Evolutionary conservation across 768 basidiomycete species (phyloP).

Genomic region (Pulveroboletus sp.): DNA sequence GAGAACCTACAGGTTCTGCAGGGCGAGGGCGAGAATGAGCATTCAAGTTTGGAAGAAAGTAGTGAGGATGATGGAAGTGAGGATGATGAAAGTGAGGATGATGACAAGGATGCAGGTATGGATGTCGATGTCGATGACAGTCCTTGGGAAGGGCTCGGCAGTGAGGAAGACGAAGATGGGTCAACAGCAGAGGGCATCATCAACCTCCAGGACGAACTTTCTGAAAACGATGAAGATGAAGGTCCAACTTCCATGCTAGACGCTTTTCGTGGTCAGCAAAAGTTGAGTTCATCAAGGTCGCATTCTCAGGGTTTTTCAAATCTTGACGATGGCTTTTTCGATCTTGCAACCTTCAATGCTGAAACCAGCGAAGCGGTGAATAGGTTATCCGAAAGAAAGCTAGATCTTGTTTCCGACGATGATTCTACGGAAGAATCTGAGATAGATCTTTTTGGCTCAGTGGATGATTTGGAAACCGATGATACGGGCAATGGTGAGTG

Average conservation of each 20-base stretch:
- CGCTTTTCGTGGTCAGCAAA: conserved; percentile 23
- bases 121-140: conserved; percentile 24
- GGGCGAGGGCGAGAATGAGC: conserved; percentile 41
- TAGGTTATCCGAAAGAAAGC: conserved; percentile 55
- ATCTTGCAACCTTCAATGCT: conserved; percentile 82
- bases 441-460: conserved; percentile 65
- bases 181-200: conserved; percentile 26
- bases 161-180: conserved; percentile 22
- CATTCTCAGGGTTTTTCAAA: conserved; percentile 36
- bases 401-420: conserved; percentile 51
- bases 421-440: conserved; percentile 51
- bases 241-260: conserved; percentile 27
- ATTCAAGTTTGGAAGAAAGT: conserved; percentile 16
- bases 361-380: conserved; percentile 72
- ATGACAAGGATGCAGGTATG: conserved; percentile 33
- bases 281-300: conserved; percentile 18
- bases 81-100: conserved; percentile 28
- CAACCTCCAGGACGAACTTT: conserved; percentile 37
- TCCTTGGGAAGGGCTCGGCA: conserved; percentile 27
- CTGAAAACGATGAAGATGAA: conserved; percentile 37
- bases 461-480: conserved; percentile 45
- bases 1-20: conserved; percentile 67
- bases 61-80: conserved; percentile 25
- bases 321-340: conserved; percentile 91
- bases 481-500: conserved; percentile 45